Conservation (phyloP, 1,284 basidiomycete species). For the Cryptococcus sp. region DNA sequence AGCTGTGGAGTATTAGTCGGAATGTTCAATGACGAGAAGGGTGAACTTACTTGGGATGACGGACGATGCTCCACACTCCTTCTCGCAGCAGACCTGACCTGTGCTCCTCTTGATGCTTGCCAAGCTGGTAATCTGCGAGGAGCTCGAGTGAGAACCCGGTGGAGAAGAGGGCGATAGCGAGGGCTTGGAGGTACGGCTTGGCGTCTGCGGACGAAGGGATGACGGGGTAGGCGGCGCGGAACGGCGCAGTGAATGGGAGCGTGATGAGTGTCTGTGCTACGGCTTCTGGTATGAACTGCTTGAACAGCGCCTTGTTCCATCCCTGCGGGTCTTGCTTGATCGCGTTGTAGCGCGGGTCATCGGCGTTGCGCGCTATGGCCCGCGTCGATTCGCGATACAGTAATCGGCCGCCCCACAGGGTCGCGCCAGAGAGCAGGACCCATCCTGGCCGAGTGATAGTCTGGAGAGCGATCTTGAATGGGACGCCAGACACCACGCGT, state of each 20-base stretch:
- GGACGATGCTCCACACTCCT: conserved; percentile 36
- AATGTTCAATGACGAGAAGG: neutral
- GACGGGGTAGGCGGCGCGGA: conserved; percentile 12
- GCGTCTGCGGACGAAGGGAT: conserved; percentile 6
- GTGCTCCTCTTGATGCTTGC: conserved; percentile 16
- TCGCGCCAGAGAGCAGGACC: conserved; percentile 26
- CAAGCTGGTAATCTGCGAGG: conserved; percentile 30
- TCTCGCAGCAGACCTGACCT: conserved; percentile 14
- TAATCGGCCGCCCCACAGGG: conserved; percentile 26
- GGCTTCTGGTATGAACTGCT: conserved; percentile 22
- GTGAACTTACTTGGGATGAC: conserved; percentile 35
- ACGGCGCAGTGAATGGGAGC: conserved; percentile 29
- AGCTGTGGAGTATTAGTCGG: conserved; percentile 13
- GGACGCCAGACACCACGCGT: conserved; percentile 10
- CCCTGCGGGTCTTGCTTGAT: conserved; percentile 12
- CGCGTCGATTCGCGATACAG: conserved; percentile 26
- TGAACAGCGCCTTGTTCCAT: conserved; percentile 23
- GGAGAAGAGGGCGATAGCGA: conserved; percentile 22
- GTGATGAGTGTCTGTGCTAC: conserved; percentile 30
- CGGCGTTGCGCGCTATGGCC: conserved; percentile 13
- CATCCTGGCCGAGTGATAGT: conserved; percentile 22
- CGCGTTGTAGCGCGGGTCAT: conserved; percentile 28
- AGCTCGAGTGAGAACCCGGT: conserved; percentile 27
- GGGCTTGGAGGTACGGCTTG: conserved; percentile 11
- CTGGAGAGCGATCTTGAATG: conserved; percentile 15